phyloP scores from a whole-genome alignment of 2,329 filamentous ascomycete species.

The Stagonosporopsis tanaceti region DNA sequence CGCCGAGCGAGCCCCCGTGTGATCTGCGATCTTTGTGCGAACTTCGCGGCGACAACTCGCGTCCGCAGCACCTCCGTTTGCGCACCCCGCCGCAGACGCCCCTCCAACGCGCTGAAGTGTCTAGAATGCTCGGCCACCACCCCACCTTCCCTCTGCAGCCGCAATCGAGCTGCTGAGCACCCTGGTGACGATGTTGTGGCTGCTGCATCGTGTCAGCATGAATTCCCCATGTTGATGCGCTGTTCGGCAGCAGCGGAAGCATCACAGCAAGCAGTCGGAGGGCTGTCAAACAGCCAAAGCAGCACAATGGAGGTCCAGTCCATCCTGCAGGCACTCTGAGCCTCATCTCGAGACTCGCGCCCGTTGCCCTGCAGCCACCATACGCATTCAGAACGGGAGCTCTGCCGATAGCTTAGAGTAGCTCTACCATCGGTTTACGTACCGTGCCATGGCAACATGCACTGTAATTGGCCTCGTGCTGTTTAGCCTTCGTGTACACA shows the following conservation, averaged over 20 bases:
- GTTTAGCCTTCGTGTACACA: conserved; percentile 7
- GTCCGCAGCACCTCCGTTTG: conserved; percentile 16
- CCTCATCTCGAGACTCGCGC: not conserved
- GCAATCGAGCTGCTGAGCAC: conserved; percentile 11
- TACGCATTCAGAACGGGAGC: conserved; percentile 26
- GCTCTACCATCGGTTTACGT: conserved; percentile 27
- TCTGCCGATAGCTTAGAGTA: conserved; percentile 18
- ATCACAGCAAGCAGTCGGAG: not conserved
- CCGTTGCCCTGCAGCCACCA: conserved; percentile 14
- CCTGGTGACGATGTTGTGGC: conserved; percentile 12
- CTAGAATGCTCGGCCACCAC: conserved; percentile 19
- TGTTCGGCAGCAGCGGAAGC: not conserved
- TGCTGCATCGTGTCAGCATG: conserved; percentile 16
- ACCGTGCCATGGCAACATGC: conserved; percentile 19
- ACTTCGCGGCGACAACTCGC: conserved; percentile 20
- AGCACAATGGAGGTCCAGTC: not conserved
- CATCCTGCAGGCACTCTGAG: not conserved
- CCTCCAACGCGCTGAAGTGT: conserved; percentile 1
- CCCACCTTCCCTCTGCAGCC: conserved; percentile 17
- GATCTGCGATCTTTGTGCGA: conserved; percentile 18
- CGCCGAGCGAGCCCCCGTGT: conserved; percentile 3
- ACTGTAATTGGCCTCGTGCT: conserved; percentile 21
- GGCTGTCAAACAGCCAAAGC: not conserved
- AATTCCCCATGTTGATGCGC: conserved; percentile 6
- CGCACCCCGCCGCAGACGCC: conserved; percentile 4